These are phyloP conservation scores for Suillus spraguei DNA, from an alignment of 768 basidiomycete species.

Conservation along the genomic window DNA sequence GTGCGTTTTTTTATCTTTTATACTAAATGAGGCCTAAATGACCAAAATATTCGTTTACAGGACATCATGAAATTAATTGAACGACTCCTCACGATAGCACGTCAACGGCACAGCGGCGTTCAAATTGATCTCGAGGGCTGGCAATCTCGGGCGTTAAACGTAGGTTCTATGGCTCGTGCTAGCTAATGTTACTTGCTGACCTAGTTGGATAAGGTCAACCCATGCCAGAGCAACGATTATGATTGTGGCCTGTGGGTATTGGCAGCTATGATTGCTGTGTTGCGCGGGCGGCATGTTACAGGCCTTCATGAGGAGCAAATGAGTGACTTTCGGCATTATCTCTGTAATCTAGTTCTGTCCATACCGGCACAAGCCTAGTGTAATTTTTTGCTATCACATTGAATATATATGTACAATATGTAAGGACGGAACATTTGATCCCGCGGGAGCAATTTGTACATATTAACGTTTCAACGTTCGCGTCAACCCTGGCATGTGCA, in stretches of 20 bases:
- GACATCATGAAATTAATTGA: conserved; percentile 12
- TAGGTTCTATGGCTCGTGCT: not conserved
- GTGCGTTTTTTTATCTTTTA: not conserved
- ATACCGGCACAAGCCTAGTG: not conserved
- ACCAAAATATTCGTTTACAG: not conserved
- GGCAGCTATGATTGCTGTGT: conserved; percentile 22
- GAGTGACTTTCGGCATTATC: not conserved
- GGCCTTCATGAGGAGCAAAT: conserved; percentile 13
- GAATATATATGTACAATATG: not conserved
- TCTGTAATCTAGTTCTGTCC: not conserved
- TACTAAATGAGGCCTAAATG: not conserved
- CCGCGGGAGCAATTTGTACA: too few relatives aligned
- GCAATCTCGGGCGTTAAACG: not conserved
- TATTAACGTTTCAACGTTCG: too few relatives aligned
- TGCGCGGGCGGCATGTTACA: conserved; percentile 18
- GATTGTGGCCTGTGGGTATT: conserved; percentile 32
- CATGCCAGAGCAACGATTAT: conserved; percentile 21
- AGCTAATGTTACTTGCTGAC: not conserved
- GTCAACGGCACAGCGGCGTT: not conserved
- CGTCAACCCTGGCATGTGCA: too few relatives aligned
- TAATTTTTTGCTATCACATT: not conserved
- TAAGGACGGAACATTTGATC: too few relatives aligned
- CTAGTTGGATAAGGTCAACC: not conserved
- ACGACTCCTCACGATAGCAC: conserved; percentile 5
- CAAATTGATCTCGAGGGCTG: conserved; percentile 11